Evolutionary conservation across 768 basidiomycete genomes (phyloP).

Genomic region (Tulasnella sp.): DNA sequence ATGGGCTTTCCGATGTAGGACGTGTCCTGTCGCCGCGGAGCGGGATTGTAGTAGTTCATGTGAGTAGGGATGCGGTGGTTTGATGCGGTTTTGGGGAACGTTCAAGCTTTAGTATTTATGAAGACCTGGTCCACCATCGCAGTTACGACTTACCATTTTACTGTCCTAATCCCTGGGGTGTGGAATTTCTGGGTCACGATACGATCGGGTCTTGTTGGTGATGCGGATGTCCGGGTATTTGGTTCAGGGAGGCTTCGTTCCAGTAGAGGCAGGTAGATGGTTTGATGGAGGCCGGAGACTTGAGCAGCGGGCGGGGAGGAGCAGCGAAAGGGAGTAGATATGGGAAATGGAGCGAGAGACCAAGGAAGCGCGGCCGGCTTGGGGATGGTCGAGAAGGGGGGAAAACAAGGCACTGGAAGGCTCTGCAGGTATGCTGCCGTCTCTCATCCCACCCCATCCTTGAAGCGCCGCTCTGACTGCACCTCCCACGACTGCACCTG

Average conservation of each 20-base stretch:
- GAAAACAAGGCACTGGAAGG: constrained; percentile 18
- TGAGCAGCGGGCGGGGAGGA: background rate
- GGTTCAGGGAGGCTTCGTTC: constrained; percentile 21
- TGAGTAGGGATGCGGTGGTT: background rate
- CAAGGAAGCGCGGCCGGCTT: constrained; percentile 14
- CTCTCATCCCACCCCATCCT: constrained; percentile 11
- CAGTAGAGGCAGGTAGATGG: constrained; percentile 19
- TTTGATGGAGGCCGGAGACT: constrained; percentile 15
- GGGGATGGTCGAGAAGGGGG: constrained; percentile 15
- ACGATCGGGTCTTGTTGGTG: constrained; percentile 15
- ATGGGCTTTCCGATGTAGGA: constrained; percentile 55
- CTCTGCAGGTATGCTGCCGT: constrained; percentile 8
- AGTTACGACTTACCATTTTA: constrained; percentile 14
- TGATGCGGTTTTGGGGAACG: constrained; percentile 12
- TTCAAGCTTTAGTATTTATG: constrained; percentile 21
- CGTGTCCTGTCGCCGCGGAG: constrained; percentile 34
- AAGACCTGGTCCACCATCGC: constrained; percentile 22
- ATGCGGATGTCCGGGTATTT: constrained; percentile 17
- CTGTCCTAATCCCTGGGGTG: constrained; percentile 10
- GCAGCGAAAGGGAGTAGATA: constrained; percentile 18
- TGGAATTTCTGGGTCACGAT: constrained; percentile 21
- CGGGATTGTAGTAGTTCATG: constrained; percentile 32
- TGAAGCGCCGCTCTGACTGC: constrained; percentile 12
- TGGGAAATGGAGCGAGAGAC: background rate
- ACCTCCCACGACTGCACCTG: background rate